Conservation (phyloP, 1,284 basidiomycete species). For the Sanghuangporus sanghuang region DNA sequence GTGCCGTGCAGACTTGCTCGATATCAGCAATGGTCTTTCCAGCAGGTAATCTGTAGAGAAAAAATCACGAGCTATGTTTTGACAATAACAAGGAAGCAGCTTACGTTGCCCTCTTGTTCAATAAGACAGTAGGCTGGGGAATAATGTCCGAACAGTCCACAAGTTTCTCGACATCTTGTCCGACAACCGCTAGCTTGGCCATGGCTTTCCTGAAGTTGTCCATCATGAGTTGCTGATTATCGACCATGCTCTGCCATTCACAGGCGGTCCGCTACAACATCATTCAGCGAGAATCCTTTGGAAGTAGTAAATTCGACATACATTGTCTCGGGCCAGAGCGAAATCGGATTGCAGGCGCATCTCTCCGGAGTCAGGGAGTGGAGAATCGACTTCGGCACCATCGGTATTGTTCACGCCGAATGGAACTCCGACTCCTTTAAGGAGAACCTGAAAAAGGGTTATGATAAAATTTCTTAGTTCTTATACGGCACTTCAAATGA, state of each 20-base stretch:
- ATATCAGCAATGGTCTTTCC: conserved; percentile 13
- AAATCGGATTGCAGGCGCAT: conserved; percentile 27
- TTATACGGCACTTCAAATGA: no score
- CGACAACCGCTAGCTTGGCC: conserved; percentile 30
- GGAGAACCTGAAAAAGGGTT: conserved; percentile 14
- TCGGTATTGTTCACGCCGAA: conserved; percentile 14
- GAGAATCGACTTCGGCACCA: conserved; percentile 22
- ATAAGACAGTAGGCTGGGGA: not conserved
- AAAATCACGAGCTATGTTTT: not conserved
- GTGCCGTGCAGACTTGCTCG: conserved; percentile 13
- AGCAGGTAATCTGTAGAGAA: conserved; percentile 15
- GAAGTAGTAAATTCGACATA: conserved; percentile 24
- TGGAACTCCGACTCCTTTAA: conserved; percentile 19
- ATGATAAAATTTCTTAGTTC: not conserved
- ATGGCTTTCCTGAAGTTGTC: conserved; percentile 27
- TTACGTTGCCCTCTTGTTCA: conserved; percentile 13
- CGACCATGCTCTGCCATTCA: conserved; percentile 22
- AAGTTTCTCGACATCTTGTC: conserved; percentile 22
- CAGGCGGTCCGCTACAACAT: conserved; percentile 18
- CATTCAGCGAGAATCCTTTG: not conserved
- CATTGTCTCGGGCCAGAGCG: conserved; percentile 25
- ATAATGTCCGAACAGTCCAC: conserved; percentile 20
- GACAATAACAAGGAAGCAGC: not conserved
- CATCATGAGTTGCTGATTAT: conserved; percentile 28
- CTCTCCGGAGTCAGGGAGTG: conserved; percentile 23